Conservation (phyloP, 495 filamentous ascomycete species). For the Xylaria bambusicola region DNA sequence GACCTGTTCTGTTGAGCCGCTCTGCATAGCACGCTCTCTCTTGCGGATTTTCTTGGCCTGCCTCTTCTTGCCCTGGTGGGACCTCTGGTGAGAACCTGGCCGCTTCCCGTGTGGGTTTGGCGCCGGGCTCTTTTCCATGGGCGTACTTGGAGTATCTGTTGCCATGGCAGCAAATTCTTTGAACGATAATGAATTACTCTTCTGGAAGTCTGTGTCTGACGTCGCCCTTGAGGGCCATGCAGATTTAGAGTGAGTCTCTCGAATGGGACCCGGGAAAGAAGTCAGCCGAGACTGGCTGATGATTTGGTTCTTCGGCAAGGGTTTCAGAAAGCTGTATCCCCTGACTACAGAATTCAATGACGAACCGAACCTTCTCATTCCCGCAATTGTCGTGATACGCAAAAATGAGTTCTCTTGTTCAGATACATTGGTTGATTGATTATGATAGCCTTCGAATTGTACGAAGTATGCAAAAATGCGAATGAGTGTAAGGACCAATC, state of each 20-base stretch:
- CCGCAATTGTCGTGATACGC: not conserved
- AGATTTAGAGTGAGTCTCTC: not conserved
- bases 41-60: constrained; percentile 36
- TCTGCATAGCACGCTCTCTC: constrained; percentile 54
- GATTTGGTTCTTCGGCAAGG: not conserved
- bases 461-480: not conserved
- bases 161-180: constrained; percentile 5
- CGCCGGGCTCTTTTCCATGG: not conserved
- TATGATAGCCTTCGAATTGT: not conserved
- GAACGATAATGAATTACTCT: not conserved
- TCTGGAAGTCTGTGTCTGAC: not conserved
- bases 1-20: constrained; percentile 71
- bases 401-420: not conserved
- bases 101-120: constrained; percentile 7
- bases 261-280: not conserved
- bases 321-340: constrained; percentile 4
- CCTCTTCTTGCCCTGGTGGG: constrained; percentile 38
- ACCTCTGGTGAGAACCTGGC: not conserved
- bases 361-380: constrained; percentile 8
- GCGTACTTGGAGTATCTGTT: not conserved
- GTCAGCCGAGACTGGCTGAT: not conserved
- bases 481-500: not conserved
- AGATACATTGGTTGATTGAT: not conserved
- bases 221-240: not conserved
- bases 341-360: not conserved